Base-by-base conservation (phyloP, 2,329 filamentous ascomycete genomes). In the Plenodomus lindquistii region DNA sequence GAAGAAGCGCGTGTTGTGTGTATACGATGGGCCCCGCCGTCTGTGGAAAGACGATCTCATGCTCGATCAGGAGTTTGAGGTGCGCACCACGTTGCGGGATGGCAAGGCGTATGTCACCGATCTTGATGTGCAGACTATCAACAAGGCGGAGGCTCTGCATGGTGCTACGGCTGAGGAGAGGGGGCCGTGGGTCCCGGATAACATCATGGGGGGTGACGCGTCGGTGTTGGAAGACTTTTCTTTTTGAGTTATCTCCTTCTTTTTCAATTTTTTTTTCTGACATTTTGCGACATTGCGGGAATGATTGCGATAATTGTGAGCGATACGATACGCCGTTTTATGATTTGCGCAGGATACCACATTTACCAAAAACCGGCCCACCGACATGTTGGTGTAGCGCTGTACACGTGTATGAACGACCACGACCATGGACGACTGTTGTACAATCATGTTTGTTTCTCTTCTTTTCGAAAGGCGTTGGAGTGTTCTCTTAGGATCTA, bases 31-130 rank as follows among this genome's bases (percentile, higher is more conserved):
- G 0, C 82, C 82, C 15, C 85, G 92, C 44, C 86, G 93, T 36
- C 81, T 99, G 41, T 94, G 89, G 83, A 97, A 97, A 78, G 94
- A 99, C 69, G 94, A 99, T 75, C 94, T 97, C 91, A 96, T 97
- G 91, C 85, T 99, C 41, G 91, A 92, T 61, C 91, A 89, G 15
- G 91, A 96, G 63, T 92, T 94, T 66, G 94, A 99, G 75, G 91
- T 97, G 31, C 90, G 93, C 66, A 81, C 96, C 72, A 85, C 85
- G 72, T 81, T 97, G 52, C 66, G 67, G 1, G 69, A 69, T 16
- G 83, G 83, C 19, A 87, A 90, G 66, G 84, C 84, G 66, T 97
- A 96, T 69, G 86, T 97, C 34, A 97, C 93, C 6, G 94, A 97
- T 67, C 80, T 99, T 37, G 94, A 97, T 67, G 84, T 97, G 42